Evolutionary conservation across 2,329 filamentous ascomycete species (phyloP), one percentile per base, ranked within the genome.

Genomic region (Sphaerostilbella broomeana): DNA sequence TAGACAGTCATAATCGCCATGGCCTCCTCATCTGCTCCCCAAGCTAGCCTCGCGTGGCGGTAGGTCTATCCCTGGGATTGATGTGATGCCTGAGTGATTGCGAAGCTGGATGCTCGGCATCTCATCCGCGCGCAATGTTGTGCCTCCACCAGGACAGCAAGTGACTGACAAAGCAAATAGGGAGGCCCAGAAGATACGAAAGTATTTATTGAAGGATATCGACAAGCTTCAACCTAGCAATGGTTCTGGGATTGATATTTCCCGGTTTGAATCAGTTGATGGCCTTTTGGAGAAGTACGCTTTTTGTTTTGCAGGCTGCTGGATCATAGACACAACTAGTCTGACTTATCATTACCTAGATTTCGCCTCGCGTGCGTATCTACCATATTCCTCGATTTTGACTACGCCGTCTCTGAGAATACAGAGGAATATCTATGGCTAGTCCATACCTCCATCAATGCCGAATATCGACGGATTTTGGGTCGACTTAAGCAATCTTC

Each of bases 401-500:
- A 77, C 47, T 78, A 75, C 63, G 79, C 81, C 35, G 70, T 68
- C 45, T 66, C 69, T 47, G 72, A 79, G 46, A 72, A 78, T 41
- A 73, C 83, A 37, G 87, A 95, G 59, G 62, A 68, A 42, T 73
- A 70, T 45, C 73, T 97, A 32, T 97, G 90, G 90, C 70, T 78
- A 45, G 74, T 78, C 38, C 90, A 97, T 62, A 73, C 76, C 45
- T 74, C 77, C 51, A 79, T 94, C 59, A 94, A 92, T 58, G 73
- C 70, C 51, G 79, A 81, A 55, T 95, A 90, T 64, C 77, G 86
- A 54, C 81, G 79, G 55, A 70, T 78, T 40, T 67, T 90, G 47
- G 68, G 70, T 50, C 73, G 72, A 49, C 65, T 78, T 33, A 67
- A 68, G 45, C 61, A 67, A 35, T 61, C 66, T 43, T 69, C 69